Evolutionary conservation across 148 eudicot genomes (phyloP).

Genomic region (Heliamphora exappendiculata): DNA sequence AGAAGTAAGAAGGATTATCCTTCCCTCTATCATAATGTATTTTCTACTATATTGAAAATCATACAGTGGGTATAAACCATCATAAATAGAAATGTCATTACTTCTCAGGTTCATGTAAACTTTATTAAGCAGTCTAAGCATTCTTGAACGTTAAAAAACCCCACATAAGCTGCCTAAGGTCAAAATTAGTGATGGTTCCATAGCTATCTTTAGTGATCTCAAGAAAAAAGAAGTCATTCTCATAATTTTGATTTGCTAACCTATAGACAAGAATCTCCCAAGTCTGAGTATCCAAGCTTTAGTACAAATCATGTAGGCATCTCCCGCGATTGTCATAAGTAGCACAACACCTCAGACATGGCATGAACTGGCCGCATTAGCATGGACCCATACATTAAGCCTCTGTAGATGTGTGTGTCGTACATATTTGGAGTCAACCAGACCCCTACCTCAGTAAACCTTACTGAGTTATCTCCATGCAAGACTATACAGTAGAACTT

Average conservation of each 20-base stretch:
- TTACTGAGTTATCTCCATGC: no score
- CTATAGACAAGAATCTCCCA: constrained; percentile 1
- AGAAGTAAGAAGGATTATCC: not conserved
- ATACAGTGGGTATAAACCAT: not conserved
- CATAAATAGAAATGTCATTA: not conserved
- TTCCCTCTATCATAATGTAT: not conserved
- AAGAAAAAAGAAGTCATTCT: not conserved
- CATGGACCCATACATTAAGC: no score
- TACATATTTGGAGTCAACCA: no score
- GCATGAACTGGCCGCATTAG: no score
- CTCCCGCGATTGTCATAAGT: no score
- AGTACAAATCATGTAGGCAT: no score
- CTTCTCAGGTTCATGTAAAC: not conserved
- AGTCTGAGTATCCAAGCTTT: not conserved
- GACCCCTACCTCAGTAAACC: no score
- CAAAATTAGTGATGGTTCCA: not conserved
- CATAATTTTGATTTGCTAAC: not conserved
- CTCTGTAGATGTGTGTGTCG: no score
- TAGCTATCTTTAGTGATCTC: not conserved
- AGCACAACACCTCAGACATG: no score
- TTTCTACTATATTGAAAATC: not conserved
- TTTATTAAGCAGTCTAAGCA: not conserved
- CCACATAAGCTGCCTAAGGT: not conserved
- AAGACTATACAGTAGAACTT: no score
- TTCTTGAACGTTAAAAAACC: not conserved